Percentiles rank a stretch among this genome's conserved stretches.
Evolutionary conservation across 345 rosid genomes (phyloP).

Genomic region (Sonneratia caseolaris): DNA sequence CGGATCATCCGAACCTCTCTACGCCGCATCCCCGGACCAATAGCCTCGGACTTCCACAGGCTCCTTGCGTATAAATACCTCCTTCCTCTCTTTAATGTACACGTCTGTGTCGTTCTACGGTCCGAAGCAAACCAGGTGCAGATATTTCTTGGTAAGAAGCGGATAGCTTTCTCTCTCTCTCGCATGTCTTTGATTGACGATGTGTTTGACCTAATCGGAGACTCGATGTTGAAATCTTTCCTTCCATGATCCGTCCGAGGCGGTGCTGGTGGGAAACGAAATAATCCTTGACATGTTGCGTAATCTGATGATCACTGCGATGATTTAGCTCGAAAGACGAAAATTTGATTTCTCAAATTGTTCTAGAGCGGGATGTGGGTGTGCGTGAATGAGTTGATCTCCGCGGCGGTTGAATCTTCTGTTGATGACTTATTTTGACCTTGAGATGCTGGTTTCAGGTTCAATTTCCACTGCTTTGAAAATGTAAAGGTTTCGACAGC

Average conservation of each 20-base stretch:
- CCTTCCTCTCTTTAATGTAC: neutral
- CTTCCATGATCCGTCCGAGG: neutral
- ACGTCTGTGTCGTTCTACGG: neutral
- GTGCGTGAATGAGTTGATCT: neutral
- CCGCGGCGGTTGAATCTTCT: neutral
- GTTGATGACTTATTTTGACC: neutral
- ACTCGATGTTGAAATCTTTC: neutral
- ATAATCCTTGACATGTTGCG: neutral
- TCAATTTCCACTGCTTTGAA: neutral
- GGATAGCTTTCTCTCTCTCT: constrained; percentile 10
- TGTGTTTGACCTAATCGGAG: neutral
- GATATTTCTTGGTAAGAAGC: too few relatives aligned
- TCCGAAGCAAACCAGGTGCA: neutral
- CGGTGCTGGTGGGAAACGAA: neutral
- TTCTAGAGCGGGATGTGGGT: neutral
- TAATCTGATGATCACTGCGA: neutral
- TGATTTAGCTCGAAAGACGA: neutral
- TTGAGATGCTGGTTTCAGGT: neutral
- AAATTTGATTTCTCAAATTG: neutral
- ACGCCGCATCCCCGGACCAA: neutral
- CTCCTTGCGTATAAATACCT: constrained; percentile 7
- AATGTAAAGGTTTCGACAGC: neutral
- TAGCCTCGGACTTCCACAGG: constrained; percentile 10
- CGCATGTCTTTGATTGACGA: neutral
- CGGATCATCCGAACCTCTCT: constrained; percentile 13